Evolutionary conservation across 805 yeast species (phyloP).

Genomic region (Candida michaelii): DNA sequence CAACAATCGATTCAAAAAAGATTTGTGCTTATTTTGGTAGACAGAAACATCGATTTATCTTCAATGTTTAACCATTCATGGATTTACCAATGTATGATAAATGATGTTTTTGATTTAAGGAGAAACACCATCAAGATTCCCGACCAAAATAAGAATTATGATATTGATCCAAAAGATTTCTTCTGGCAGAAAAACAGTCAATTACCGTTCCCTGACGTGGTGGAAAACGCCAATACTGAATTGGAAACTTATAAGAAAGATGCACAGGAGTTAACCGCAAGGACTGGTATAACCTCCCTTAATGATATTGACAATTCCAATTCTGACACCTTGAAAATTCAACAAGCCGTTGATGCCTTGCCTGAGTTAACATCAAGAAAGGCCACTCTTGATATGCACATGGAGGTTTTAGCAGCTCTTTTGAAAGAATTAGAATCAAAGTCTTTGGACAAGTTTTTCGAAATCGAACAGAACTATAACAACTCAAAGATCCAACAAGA

Average conservation of each 20-base stretch:
- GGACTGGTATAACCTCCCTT: slow-evolving; percentile 69
- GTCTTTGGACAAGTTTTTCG: slow-evolving; percentile 86
- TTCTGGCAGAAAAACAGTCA: slow-evolving; percentile 87
- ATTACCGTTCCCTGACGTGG: slow-evolving; percentile 97
- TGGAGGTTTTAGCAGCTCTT: slow-evolving; percentile 87
- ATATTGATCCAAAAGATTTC: slow-evolving; percentile 89
- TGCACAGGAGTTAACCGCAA: slow-evolving; percentile 80
- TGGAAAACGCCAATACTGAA: slow-evolving; percentile 89
- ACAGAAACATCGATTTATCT: slow-evolving; percentile 85
- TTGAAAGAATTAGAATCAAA: slow-evolving; percentile 83
- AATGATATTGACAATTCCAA: slow-evolving; percentile 60
- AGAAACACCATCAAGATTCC: slow-evolving; percentile 77
- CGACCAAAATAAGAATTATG: slow-evolving; percentile 54
- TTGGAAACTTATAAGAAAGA: slow-evolving; percentile 79
- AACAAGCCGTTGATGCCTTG: slow-evolving; percentile 84
- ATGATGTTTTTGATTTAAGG: slow-evolving; percentile 81
- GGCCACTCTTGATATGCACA: slow-evolving; percentile 89
- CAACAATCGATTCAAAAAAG: slow-evolving; percentile 43
- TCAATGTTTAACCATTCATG: slow-evolving; percentile 97
- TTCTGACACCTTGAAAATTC: slow-evolving; percentile 65
- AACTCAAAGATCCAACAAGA: slow-evolving; percentile 58
- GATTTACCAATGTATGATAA: slow-evolving; percentile 96
- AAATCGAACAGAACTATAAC: slow-evolving; percentile 81
- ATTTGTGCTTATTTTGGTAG: slow-evolving; percentile 77
- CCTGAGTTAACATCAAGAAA: slow-evolving; percentile 92